A percentile compares a stretch with the other conserved stretches of the same genome.
phyloP scores from a whole-genome alignment of 78 protist genomes.

The Dictyostelium purpureum region DNA sequence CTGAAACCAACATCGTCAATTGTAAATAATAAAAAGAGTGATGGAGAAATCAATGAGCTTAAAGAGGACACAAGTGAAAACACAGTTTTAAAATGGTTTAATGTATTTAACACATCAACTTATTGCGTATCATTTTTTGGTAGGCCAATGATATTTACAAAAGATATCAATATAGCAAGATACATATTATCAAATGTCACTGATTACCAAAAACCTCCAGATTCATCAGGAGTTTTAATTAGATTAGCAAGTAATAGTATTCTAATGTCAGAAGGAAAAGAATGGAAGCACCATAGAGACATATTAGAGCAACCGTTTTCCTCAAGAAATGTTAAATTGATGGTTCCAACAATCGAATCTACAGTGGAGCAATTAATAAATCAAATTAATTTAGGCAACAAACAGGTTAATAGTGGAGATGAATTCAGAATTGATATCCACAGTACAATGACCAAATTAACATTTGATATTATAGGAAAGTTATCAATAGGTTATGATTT shows the following conservation, averaged over 20 bases:
- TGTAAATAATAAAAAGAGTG: neutral
- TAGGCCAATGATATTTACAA: slow-evolving; percentile 59
- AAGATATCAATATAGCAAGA: neutral
- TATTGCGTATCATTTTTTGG: slow-evolving; percentile 63
- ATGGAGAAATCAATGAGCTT: neutral
- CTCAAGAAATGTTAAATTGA: slow-evolving; percentile 11
- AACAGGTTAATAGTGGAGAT: neutral
- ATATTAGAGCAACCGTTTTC: slow-evolving; percentile 12
- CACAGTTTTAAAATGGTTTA: slow-evolving; percentile 65
- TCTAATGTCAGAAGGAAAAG: slow-evolving; percentile 38
- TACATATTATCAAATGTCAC: neutral
- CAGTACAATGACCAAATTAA: neutral
- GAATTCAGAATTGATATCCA: neutral
- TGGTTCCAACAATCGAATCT: slow-evolving; percentile 2
- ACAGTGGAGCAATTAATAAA: neutral
- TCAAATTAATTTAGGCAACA: neutral
- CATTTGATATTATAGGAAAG: slow-evolving; percentile 65
- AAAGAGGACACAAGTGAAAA: slow-evolving; percentile 16
- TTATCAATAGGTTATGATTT: slow-evolving; percentile 43
- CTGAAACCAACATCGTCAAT: neutral
- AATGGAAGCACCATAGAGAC: slow-evolving; percentile 31
- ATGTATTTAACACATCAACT: neutral
- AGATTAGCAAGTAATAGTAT: slow-evolving; percentile 39
- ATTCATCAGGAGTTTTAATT: slow-evolving; percentile 50
- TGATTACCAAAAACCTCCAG: slow-evolving; percentile 48